Evolutionary conservation across 176 grass and related monocot species (phyloP), one percentile per base, ranked within the genome.

Genomic region (Cenchrus americanus): DNA sequence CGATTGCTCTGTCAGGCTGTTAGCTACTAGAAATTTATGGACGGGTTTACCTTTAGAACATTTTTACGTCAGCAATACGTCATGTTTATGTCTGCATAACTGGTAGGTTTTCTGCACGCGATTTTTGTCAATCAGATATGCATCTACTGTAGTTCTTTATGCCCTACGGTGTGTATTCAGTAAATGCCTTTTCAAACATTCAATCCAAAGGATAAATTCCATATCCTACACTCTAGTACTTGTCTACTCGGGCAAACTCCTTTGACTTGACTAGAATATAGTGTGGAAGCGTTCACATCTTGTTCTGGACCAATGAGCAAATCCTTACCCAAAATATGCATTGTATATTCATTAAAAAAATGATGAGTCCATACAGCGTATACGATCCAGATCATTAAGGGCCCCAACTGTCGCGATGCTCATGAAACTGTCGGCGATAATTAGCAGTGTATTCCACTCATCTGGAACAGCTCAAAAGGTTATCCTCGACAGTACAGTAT

Each of bases 341-440:
- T 15, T 41, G 69, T 50, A 41, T 54, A n/a, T 49, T 17, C 9
- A 34, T 66, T 66, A 18, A 52, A 54, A 24, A 43, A 22, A 19
- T 14, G 1, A 53, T 66, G 24, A 34, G 34, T 66, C 1, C 34
- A 13, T 22, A 40, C 12, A 17, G 49, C n/a, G 51, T 18, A 49
- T 52, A 79, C 34, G 52, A 51, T 47, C 40, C 32, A 37, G 32
- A 66, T 82, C 68, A 62, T 37, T 22, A 59, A 43, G 34, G 66
- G 14, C 14, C 21, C 62, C 8, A 5, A 5, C 42, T 71, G 23
- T 48, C 10, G 80, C 54, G 80, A 52, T 75, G 75, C 14, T 7
- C 80, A 80, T 80, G 53, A 84, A 83, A 70, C 46, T 90, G 85
- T 87, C 80, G 84, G 84, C 73, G 69, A 90, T 75, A 3, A 77